Evolutionary conservation across 192 early-diverging fungal genomes (phyloP), one percentile per base, ranked within the genome.

Genomic region (Lunasporangiospora selenospora): DNA sequence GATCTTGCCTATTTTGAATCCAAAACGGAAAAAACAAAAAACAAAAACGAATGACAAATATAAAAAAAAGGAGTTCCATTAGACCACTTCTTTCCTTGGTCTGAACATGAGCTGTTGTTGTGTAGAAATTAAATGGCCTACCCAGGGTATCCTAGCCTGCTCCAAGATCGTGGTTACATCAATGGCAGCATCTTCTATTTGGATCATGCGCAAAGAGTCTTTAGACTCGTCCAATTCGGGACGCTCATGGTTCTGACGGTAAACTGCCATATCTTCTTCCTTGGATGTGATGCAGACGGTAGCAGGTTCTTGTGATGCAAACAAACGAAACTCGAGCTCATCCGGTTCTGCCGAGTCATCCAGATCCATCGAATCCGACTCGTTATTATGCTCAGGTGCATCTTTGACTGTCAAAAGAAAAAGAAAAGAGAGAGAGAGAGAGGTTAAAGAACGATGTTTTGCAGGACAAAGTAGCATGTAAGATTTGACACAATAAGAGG

Each of bases 271-370:
- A 2, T 52, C 49, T 13, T 52, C 61, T n/a, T 30, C 16, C 8
- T 44, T 33, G 21, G 63, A 16, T 12, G 53, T 12, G 18, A 58
- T 57, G 18, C 36, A 24, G 1, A 33, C 24, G 48, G 69, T 63
- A 30, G 69, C 60, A 31, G 61, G 40, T 53, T 73, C 69, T n/a
- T 73, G 53, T 12, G 60, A 39, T 6, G 69, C 59, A 46, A 73
- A 73, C 16, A 73, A 37, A 3, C 69, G 53, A 30, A 73, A 73
- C 33, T 73, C 60, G 60, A 73, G 41, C 11, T 62, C 44, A 4
- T 33, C 45, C 13, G 37, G 29, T 8, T 48, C 24, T 29, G 12
- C 21, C 32, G 24, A n/a, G n/a, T n/a, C n/a, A n/a, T n/a, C n/a
- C n/a, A n/a, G n/a, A n/a, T n/a, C n/a, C n/a, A n/a, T n/a, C n/a